These are phyloP conservation scores for Podospora anserina DNA, from an alignment of 495 filamentous ascomycete species.

Conservation along the genomic window DNA sequence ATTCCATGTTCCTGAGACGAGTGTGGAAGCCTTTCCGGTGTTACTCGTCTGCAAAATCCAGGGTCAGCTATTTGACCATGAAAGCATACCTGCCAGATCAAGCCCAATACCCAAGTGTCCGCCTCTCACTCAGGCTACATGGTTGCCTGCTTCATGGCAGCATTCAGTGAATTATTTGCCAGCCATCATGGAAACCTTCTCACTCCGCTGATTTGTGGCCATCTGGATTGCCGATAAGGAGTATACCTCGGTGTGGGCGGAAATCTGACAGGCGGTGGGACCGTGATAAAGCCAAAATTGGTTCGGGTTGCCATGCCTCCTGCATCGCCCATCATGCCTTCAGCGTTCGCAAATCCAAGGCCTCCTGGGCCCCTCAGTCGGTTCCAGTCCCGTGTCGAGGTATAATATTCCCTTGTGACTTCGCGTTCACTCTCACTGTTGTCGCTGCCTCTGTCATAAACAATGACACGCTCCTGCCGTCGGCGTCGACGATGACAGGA, in stretches of 20 bases:
- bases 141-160: too few species aligned
- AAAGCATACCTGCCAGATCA: too few species aligned
- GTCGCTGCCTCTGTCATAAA: neutral
- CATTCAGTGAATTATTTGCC: too few species aligned
- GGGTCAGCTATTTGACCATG: too few species aligned
- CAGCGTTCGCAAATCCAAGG: neutral
- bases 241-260: conserved; percentile 18
- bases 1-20: too few species aligned
- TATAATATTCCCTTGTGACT: neutral
- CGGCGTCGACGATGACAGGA: neutral
- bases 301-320: neutral
- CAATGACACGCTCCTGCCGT: neutral
- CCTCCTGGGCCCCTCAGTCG: neutral
- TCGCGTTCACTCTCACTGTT: neutral
- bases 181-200: conserved; percentile 13
- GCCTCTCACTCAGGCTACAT: too few species aligned
- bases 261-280: conserved; percentile 17
- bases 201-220: conserved; percentile 15
- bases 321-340: neutral
- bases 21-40: too few species aligned
- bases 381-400: neutral
- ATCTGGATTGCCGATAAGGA: conserved; percentile 12
- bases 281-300: conserved; percentile 9
- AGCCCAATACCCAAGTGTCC: too few species aligned
- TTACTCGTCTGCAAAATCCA: too few species aligned